These are phyloP conservation scores for Geranium brycei DNA, from an alignment of 345 rosid species.

Conservation along the genomic window DNA sequence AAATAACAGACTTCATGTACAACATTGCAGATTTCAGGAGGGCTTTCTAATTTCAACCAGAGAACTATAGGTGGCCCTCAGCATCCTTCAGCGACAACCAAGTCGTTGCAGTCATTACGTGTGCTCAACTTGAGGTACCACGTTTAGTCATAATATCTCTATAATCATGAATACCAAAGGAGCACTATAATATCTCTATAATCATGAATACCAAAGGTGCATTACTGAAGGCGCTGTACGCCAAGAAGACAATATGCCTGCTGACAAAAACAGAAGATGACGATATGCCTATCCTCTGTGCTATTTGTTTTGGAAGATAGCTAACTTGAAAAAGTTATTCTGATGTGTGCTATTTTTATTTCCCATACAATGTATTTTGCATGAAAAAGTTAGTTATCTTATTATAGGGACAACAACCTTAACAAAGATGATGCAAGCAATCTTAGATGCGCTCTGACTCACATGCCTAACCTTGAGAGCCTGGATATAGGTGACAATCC, in stretches of 20 bases:
- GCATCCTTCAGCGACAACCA: constrained; percentile 17
- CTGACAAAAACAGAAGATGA: too few species aligned
- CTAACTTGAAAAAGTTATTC: too few species aligned
- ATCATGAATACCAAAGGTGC: not conserved
- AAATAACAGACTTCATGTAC: constrained; percentile 8
- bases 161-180: not conserved
- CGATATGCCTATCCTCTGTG: too few species aligned
- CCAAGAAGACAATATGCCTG: too few species aligned
- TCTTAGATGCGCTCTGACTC: constrained; percentile 41
- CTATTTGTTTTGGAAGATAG: too few species aligned
- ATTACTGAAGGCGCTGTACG: too few species aligned
- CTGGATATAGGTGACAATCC: constrained; percentile 81
- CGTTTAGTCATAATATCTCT: not conserved
- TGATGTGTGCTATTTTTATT: not conserved
- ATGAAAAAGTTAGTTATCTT: constrained; percentile 10
- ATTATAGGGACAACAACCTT: constrained; percentile 61
- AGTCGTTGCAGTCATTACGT: constrained; percentile 45
- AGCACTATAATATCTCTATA: not conserved
- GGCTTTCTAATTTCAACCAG: constrained; percentile 54
- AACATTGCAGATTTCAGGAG: constrained; percentile 53
- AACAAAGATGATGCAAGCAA: constrained; percentile 42
- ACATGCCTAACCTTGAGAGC: constrained; percentile 58
- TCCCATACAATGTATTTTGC: not conserved
- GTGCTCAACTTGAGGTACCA: constrained; percentile 62
- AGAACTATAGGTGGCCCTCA: constrained; percentile 20